Base-by-base conservation (phyloP, 2,329 filamentous ascomycete genomes). In the Fulvia fulva region DNA sequence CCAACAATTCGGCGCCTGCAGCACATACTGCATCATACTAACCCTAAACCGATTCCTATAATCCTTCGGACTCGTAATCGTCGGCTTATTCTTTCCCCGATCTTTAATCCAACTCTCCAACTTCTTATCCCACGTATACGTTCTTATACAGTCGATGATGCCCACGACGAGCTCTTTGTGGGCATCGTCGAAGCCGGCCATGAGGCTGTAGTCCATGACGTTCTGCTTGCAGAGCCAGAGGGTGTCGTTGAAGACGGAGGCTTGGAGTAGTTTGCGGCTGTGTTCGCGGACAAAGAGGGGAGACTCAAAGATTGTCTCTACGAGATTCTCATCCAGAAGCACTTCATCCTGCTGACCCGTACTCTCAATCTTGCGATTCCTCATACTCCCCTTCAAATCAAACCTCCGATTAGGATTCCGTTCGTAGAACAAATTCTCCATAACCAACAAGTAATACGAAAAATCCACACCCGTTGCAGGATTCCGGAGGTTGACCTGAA, bases 81-180 rank as follows among this genome's bases (percentile, higher is more conserved):
- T 99, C 8, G 95, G 95, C 61, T 91, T 84, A 67, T 87, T 87
- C 74, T 87, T 87, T 68, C 95, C 94, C 41, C 93, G 88, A 71
- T 97, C 92, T 75, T 99, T 99, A 82, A 99, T 97, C 94, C 94
- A 99, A 55, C 88, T 94, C 77, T 99, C 94, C n/a, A 99, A 83
- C 73, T 97, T 97, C 81, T 99, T 99, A 78, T 99, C 94, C 91
- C 94, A 99, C 0, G 94, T 99, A 72, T 97, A 99, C 0, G 94
- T 99, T 56, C 94, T 86, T 65, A 99, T 97, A 73, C 94, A 97
- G 73, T 99, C 93, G 64, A 99, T 97, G 69, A 99, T 97, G 4
- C 94, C 94, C 1, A 99, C 92, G 14, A 97, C 91, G 14, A 99
- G 84, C 75, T 99, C 93, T 68, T 93, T 92, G 63, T 86, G 84